Evolutionary conservation across 306 rosid genomes (phyloP).

Genomic region (Cucurbita argyrosperma): DNA sequence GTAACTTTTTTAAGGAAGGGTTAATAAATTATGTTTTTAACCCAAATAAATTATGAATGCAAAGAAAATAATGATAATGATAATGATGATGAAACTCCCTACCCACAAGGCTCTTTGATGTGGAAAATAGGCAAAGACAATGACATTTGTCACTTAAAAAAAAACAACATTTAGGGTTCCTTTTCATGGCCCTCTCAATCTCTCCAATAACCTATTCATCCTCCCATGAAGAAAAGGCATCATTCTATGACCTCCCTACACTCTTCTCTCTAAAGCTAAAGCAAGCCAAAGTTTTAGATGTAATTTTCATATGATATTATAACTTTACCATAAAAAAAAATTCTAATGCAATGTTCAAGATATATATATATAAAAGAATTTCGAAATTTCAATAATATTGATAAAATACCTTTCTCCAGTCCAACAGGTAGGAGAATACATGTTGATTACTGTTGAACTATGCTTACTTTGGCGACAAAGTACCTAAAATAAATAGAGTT

Average conservation of each 20-base stretch:
- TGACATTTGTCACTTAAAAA: background rate
- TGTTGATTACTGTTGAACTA: no score
- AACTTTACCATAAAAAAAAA: background rate
- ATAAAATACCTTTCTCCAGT: no score
- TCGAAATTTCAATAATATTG: no score
- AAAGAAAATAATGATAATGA: background rate
- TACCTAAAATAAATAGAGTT: background rate
- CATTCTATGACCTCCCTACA: background rate
- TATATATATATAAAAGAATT: no score
- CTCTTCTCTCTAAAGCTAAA: background rate
- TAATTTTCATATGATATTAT: background rate
- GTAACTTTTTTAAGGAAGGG: background rate
- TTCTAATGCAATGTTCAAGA: no score
- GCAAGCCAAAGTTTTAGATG: background rate
- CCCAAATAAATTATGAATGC: background rate
- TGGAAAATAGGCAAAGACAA: background rate
- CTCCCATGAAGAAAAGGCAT: background rate
- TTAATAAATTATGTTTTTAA: background rate
- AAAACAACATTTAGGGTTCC: background rate
- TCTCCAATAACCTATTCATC: background rate
- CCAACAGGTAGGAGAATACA: no score
- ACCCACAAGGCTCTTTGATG: background rate
- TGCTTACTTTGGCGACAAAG: no score
- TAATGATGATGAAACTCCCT: background rate
- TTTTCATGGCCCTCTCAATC: constrained; percentile 1